Evolutionary conservation across 2,329 filamentous ascomycete species (phyloP).

Genomic region (Stachybotrys echinatus): DNA sequence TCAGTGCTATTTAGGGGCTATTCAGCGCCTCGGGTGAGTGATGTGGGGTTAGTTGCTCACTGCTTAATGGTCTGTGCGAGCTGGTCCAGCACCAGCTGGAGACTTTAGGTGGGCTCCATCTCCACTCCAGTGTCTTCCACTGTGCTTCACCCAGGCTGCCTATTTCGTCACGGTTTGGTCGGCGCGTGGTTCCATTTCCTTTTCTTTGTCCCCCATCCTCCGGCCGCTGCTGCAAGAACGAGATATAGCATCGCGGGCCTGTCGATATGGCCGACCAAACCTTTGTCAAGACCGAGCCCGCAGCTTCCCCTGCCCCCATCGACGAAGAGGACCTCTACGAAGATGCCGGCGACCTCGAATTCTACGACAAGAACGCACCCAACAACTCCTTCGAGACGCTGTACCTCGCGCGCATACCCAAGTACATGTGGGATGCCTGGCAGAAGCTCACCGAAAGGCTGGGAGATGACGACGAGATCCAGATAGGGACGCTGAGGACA

Average conservation of each 20-base stretch:
- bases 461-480: slow-evolving; percentile 75
- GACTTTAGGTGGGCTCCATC: not conserved
- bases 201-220: not conserved
- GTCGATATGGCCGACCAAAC: not conserved
- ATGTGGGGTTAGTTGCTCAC: no score
- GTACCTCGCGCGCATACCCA: slow-evolving; percentile 75
- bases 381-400: slow-evolving; percentile 38
- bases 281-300: slow-evolving; percentile 43
- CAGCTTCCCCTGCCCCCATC: slow-evolving; percentile 35
- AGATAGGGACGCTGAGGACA: slow-evolving; percentile 68
- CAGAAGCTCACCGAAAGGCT: slow-evolving; percentile 46
- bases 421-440: slow-evolving; percentile 79
- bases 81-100: no score
- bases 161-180: not conserved
- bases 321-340: slow-evolving; percentile 66
- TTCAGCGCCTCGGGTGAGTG: no score
- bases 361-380: slow-evolving; percentile 39
- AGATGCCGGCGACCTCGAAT: slow-evolving; percentile 52
- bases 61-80: not conserved
- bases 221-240: no score
- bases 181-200: not conserved
- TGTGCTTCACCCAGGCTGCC: not conserved
- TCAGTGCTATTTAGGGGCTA: no score
- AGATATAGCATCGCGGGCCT: not conserved
- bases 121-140: not conserved